Evolutionary conservation across 306 rosid species (phyloP).

Genomic region (Begonia fuchsioides): DNA sequence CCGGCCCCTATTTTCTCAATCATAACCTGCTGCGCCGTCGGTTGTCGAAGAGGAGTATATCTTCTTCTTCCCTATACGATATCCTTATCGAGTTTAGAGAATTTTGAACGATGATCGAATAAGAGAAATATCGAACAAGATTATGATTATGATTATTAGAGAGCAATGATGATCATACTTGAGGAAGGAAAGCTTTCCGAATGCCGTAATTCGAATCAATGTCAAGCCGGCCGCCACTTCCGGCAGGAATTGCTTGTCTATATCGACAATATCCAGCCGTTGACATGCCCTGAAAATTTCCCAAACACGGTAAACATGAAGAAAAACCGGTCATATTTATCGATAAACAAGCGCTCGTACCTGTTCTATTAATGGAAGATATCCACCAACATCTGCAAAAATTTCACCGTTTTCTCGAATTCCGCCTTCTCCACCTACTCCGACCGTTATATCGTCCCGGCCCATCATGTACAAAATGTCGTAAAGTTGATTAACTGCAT

Average conservation of each 20-base stretch:
- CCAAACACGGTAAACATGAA: conserved; percentile 1
- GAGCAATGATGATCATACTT: conserved; percentile 23
- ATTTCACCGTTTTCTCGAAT: conserved; percentile 58
- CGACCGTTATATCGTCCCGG: conserved; percentile 70
- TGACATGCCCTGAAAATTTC: conserved; percentile 41
- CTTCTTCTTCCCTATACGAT: conserved; percentile 45
- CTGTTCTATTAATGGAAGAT: conserved; percentile 84
- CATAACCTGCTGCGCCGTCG: conserved; percentile 79
- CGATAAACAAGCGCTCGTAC: conserved; percentile 14
- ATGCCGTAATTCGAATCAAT: conserved; percentile 57
- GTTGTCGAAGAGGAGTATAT: conserved; percentile 53
- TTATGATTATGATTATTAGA: conserved; percentile 8
- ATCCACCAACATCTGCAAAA: conserved; percentile 80
- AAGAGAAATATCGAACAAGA: not conserved
- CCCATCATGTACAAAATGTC: conserved; percentile 89
- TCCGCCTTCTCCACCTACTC: conserved; percentile 93
- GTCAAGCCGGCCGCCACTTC: conserved; percentile 56
- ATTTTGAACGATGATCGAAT: no score
- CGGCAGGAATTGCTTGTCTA: conserved; percentile 68
- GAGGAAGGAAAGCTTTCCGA: conserved; percentile 84
- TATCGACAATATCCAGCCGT: conserved; percentile 81
- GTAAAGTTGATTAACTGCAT: conserved; percentile 80
- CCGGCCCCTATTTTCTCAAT: conserved; percentile 65
- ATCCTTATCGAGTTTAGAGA: not conserved
- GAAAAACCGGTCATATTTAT: not conserved